Evolutionary conservation across 495 filamentous ascomycete species (phyloP).

Genomic region (Penicillium simplicissimum): DNA sequence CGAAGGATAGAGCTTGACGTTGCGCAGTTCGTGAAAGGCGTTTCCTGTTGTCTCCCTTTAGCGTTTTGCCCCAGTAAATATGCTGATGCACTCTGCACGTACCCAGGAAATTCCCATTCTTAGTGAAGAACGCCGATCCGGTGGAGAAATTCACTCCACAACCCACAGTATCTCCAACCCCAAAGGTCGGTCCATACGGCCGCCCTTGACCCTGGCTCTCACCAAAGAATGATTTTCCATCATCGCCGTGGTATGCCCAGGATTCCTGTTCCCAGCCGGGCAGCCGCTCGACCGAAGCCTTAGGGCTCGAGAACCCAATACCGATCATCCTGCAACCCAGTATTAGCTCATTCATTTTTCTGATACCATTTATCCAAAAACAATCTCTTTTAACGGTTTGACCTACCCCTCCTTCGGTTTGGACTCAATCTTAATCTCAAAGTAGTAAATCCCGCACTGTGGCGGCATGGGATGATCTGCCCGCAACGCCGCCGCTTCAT

Average conservation of each 20-base stretch:
- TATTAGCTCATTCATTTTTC: neutral
- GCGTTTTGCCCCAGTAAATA: neutral
- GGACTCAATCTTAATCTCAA: conserved; percentile 83
- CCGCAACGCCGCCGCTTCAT: conserved; percentile 82
- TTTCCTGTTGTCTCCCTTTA: conserved; percentile 50
- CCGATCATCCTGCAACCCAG: conserved; percentile 66
- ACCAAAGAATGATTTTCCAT: conserved; percentile 82
- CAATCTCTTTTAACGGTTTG: no score
- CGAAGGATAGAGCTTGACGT: conserved; percentile 73
- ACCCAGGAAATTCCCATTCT: conserved; percentile 83
- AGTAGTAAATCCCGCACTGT: conserved; percentile 94
- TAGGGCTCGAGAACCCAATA: conserved; percentile 80
- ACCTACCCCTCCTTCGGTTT: conserved; percentile 88
- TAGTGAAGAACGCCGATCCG: conserved; percentile 89
- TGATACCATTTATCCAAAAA: no score
- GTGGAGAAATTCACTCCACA: conserved; percentile 93
- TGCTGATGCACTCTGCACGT: conserved; percentile 27
- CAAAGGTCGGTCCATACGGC: conserved; percentile 72
- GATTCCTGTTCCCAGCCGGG: conserved; percentile 96
- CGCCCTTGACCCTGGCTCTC: conserved; percentile 67
- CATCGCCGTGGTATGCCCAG: conserved; percentile 97
- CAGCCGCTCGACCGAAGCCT: conserved; percentile 74
- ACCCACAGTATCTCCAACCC: conserved; percentile 77
- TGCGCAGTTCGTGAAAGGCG: conserved; percentile 78
- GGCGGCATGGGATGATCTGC: conserved; percentile 89